phyloP scores from a whole-genome alignment of 257 asterid species.

The Dorcoceras hygrometricum region DNA sequence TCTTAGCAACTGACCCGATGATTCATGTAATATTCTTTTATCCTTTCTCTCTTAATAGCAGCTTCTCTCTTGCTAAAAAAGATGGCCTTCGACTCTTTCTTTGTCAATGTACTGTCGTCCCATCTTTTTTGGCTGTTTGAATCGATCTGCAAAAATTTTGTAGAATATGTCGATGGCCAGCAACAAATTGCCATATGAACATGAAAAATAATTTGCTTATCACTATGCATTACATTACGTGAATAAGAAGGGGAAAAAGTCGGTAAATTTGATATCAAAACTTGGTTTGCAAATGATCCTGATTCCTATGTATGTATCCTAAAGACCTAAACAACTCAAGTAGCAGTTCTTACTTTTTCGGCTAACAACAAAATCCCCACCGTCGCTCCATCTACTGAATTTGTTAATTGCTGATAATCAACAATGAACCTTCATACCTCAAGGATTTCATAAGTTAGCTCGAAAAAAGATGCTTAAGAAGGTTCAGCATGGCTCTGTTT shows the following conservation, averaged over 20 bases:
- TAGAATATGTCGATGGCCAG: constrained; percentile 10
- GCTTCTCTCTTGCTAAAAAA: constrained; percentile 66
- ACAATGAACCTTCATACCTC: no score
- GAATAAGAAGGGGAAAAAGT: neutral
- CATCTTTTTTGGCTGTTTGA: constrained; percentile 73
- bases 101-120: constrained; percentile 69
- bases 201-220: neutral
- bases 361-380: no score
- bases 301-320: neutral
- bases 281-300: neutral
- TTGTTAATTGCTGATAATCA: no score
- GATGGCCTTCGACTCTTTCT: constrained; percentile 52
- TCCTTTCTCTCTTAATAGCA: constrained; percentile 65
- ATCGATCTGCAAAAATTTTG: constrained; percentile 57
- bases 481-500: no score
- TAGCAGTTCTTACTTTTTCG: no score
- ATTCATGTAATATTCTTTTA: constrained; percentile 68
- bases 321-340: neutral
- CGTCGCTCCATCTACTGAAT: no score
- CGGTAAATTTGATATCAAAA: neutral
- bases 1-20: constrained; percentile 64
- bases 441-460: no score
- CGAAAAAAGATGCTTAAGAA: no score
- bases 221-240: constrained; percentile 9
- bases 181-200: neutral